Evolutionary conservation across 2,329 filamentous ascomycete genomes (phyloP), one percentile per base, ranked within the genome.

Genomic region (Lasiodiplodia gonubiensis): DNA sequence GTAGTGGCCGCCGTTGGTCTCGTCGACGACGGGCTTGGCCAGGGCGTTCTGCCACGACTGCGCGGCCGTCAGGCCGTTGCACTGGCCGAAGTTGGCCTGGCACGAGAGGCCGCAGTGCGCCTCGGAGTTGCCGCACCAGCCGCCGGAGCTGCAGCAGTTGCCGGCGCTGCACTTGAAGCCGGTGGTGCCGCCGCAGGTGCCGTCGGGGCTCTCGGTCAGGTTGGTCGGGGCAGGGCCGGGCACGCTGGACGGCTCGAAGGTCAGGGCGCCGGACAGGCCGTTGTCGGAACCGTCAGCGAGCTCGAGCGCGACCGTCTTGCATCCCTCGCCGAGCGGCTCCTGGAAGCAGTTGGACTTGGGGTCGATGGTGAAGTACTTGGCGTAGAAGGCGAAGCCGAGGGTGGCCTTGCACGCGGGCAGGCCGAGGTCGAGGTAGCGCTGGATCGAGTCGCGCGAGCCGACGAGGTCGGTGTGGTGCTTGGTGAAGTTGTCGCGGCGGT

Each of bases 351-450:
- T 76, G 6, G 84, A 80, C 60, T 84, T 79, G 16, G 48, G 46
- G 63, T 85, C 80, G 2, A 85, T 87, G 60, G 79, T 82, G 78
- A 90, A 91, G 78, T 84, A 92, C 74, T 91, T 92, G 55, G 86
- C 85, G 75, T 92, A 92, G 74, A 89, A 91, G 2, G 88, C 87
- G 65, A 92, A 86, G 0, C 90, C 89, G 2, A 91, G 81, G 69
- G 89, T 90, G 55, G 90, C 81, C 75, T 87, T 88, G 52, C 78
- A 74, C 0, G 86, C 75, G 0, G 83, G 76, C 1, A 87, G 83
- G 2, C 89, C 89, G 27, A 85, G 84, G 2, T 80, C 77, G 18
- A 89, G 75, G 74, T 92, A 92, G 46, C 83, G 83, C 63, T 88
- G 80, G 53, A 92, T 76, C 3, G 86, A 80, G 5, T 83, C 79